Evolutionary conservation across 2,329 filamentous ascomycete genomes (phyloP), one percentile per base, ranked within the genome.

Genomic region (Tolypocladium album): DNA sequence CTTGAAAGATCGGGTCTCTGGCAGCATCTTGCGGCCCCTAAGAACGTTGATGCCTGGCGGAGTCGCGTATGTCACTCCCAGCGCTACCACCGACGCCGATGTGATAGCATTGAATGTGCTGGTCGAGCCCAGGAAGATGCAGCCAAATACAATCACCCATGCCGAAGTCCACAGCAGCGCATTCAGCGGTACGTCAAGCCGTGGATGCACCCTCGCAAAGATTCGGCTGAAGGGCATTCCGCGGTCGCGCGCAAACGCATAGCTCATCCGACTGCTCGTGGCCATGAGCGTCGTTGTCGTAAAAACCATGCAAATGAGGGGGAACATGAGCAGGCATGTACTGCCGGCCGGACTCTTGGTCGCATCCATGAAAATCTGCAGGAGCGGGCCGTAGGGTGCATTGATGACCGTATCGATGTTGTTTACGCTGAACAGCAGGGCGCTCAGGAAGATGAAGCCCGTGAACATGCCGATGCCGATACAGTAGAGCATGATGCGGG

Each of bases 31-130:
- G 9, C 88, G 81, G 9, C 88, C 86, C 1, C 86, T 82, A 2
- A 88, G 70, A 60, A 85, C 81, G 65, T 91, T 89, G 67, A 92
- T 85, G 0, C 81, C 76, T 39, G 89, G 83, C 0, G 89, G 89
- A 39, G 92, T 90, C 12, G 83, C 89, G 67, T 92, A 92, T 1
- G 87, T 88, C 20, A 92, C 75, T 9, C 86, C 85, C 0, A 92
- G 79, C 1, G 88, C 83, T 42, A 92, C 88, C 0, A 92, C 89
- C 0, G 86, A 88, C 0, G 88, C 84, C 0, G 86, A 84, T 1
- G 88, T 82, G 63, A 91, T 88, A 20, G 88, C 88, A 57, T 88
- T 89, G 71, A 91, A 89, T 0, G 88, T 87, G 65, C 81, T 73
- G 27, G 72, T 77, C 2, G 84, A 88, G 17, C 87, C 88, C 8